Base-by-base conservation (phyloP, 208 protist species). In the Acanthamoeba castellanii region DNA sequence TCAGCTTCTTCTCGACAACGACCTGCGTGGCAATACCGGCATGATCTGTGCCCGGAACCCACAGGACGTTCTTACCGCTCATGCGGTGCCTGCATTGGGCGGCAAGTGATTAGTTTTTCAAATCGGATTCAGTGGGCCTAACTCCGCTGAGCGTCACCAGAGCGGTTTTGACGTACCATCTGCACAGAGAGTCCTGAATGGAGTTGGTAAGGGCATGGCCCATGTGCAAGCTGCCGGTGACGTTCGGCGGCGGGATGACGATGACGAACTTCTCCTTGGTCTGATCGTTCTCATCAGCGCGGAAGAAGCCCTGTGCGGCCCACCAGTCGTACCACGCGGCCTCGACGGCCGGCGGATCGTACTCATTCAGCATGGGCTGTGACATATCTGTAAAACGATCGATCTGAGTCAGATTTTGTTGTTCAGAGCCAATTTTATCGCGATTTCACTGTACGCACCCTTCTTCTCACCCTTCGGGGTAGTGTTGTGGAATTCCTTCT, bases 21-120 rank as follows among this genome's bases (percentile, higher is more conserved):
- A 96, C 96, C 55, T 97, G 96, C 32, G 96, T 97, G 25, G 95
- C 96, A 91, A 97, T 97, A 57, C 98, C 99, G 70, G 99, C 99
- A 97, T 99, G 99, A 97, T 99, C 99, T 27, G 98, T 99, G 82
- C 99, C 99, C 42, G 99, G 99, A 87, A 99, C 93, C 98, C 99
- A 99, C 25, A 99, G 97, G 13, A 98, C 98, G 92, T 99, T 98
- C 90, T 99, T 97, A 61, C 99, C 99, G 76, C 95, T 96, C 99
- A 99, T 99, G 92, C 99, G 98, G 81, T 99, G 98, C 95, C 95
- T 95, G 32, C 30, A 57, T n/a, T 20, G 14, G 32, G 45, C 6
- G 14, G 0, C 6, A 32, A 74, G 30, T 16, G 52, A 93, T 50
- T 37, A 25, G 37, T 27, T 11, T 42, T 42, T 3, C 37, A 3